Conservation (phyloP, 768 basidiomycete species). For the Tulasnella calospora region DNA sequence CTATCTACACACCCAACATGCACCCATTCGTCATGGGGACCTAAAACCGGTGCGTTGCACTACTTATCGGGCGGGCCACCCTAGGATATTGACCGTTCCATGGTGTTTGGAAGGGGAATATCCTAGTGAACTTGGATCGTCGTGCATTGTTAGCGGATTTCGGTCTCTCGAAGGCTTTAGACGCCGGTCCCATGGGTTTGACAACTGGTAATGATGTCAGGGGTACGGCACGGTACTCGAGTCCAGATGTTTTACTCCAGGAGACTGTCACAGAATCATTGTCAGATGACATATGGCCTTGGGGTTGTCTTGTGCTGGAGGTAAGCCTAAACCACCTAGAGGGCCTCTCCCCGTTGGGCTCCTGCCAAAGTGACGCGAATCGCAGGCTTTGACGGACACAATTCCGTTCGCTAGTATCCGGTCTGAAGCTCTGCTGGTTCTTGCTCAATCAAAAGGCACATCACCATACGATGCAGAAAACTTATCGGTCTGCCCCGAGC, state of each 20-base stretch:
- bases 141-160: neutral
- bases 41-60: neutral
- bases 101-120: neutral
- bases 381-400: neutral
- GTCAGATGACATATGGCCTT: constrained; percentile 3
- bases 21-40: neutral
- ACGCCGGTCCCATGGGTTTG: neutral
- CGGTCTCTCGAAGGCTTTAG: neutral
- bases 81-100: neutral
- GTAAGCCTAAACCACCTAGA: neutral
- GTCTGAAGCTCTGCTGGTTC: neutral
- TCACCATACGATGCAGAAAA: neutral
- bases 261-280: neutral
- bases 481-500: neutral
- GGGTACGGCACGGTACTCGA: neutral
- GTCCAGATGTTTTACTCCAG: neutral
- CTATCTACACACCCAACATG: neutral
- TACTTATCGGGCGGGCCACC: neutral
- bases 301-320: constrained; percentile 12
- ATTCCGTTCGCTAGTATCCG: neutral
- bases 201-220: neutral
- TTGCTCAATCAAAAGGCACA: neutral
- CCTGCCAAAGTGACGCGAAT: neutral
- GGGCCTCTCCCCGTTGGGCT: neutral
- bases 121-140: neutral